Percentiles rank a stretch among this genome's conserved stretches.
Evolutionary conservation across 345 rosid genomes (phyloP).

Genomic region (Eutrema japonicum): DNA sequence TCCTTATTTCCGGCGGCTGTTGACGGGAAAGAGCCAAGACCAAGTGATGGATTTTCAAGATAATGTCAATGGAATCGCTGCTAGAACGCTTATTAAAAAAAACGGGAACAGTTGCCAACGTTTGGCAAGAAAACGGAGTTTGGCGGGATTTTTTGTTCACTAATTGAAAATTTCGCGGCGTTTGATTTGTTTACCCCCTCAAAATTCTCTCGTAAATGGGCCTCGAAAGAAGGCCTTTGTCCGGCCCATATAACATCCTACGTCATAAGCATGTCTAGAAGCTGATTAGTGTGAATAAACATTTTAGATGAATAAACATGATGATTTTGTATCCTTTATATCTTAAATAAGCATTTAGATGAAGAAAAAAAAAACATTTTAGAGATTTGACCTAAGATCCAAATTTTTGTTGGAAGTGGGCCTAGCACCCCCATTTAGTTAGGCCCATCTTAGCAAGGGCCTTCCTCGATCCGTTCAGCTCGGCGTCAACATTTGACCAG

Average conservation of each 20-base stretch:
- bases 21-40: not conserved
- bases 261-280: not conserved
- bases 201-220: not conserved
- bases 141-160: constrained; percentile 31
- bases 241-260: constrained; percentile 2
- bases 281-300: not conserved
- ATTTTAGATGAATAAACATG: too few species aligned
- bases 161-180: constrained; percentile 38
- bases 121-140: constrained; percentile 4
- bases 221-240: not conserved
- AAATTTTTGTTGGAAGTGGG: too few species aligned
- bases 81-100: not conserved
- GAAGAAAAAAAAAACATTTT: too few species aligned
- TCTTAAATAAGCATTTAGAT: too few species aligned
- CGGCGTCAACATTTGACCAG: too few species aligned
- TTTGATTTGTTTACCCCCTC: not conserved
- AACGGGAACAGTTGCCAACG: constrained; percentile 24
- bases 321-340: too few species aligned
- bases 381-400: too few species aligned
- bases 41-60: constrained; percentile 10
- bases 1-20: not conserved
- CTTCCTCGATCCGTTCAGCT: too few species aligned
- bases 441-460: too few species aligned
- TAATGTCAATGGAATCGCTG: not conserved
- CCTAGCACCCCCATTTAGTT: too few species aligned